These are phyloP conservation scores for Polysphondylium violaceum DNA, from an alignment of 78 protist genomes.

Conservation along the genomic window DNA sequence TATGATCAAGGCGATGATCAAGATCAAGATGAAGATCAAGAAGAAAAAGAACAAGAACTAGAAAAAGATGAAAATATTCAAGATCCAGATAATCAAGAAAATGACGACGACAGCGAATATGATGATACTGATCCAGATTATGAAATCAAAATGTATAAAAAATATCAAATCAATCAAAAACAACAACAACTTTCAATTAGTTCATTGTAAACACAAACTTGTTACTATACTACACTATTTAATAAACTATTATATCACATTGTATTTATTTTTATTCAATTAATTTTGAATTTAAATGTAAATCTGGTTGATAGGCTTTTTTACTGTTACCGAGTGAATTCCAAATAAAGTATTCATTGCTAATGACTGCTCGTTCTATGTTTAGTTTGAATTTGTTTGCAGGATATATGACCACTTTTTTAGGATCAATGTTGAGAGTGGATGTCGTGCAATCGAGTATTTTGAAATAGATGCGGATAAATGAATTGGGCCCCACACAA, in stretches of 20 bases:
- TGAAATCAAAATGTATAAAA: too few species aligned
- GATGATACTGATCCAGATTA: too few species aligned
- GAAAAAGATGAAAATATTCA: slow-evolving; percentile 3
- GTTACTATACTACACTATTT: too few species aligned
- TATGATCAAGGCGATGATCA: neutral
- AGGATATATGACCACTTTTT: slow-evolving; percentile 66
- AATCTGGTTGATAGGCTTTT: slow-evolving; percentile 24
- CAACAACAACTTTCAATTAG: too few species aligned
- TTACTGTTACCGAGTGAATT: slow-evolving; percentile 46
- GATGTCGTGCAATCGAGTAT: slow-evolving; percentile 13
- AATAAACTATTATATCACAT: too few species aligned
- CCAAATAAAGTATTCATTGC: slow-evolving; percentile 73
- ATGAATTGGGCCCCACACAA: slow-evolving; percentile 42
- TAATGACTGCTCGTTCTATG: slow-evolving; percentile 50
- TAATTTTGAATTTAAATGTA: too few species aligned
- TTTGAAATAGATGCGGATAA: slow-evolving; percentile 26
- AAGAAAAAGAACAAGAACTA: neutral
- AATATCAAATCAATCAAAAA: too few species aligned
- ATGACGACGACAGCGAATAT: too few species aligned
- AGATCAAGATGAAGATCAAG: neutral
- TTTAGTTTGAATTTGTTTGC: slow-evolving; percentile 54
- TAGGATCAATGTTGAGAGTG: slow-evolving; percentile 53
- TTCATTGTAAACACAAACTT: too few species aligned
- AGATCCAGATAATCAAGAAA: too few species aligned
- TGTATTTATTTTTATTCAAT: too few species aligned